Evolutionary conservation across 257 asterid species (phyloP), one percentile per base, ranked within the genome.

Genomic region (Solanum piurae): DNA sequence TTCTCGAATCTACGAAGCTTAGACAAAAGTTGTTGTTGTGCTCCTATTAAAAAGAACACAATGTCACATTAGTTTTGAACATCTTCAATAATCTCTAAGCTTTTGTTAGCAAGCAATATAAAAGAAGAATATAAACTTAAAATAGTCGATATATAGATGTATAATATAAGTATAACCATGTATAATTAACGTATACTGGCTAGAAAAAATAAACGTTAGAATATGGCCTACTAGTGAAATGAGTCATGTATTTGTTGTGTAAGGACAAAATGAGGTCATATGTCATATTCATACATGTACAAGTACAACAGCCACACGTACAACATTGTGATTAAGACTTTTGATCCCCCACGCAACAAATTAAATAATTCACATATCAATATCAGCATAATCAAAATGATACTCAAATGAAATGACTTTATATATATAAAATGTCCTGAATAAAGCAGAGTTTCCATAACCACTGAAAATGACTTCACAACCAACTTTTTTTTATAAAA

Each of bases 1-100:
- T 72, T 89, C 86, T 93, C 95, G 9, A 94, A 94, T 87, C 95
- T 88, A 13, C 90, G 87, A 8, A 94, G 96, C 89, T 94, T 88
- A 89, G 80, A 27, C 62, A 94, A 34, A 27, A 94, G 96, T 88
- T 91, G 90, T 71, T 94, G 92, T 20, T 91, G 93, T 86, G 95
- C 93, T 86, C 95, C 98, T 94, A 90, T 88, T 46, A 5, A 8
- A 77, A 77, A 40, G n/a, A 42, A 25, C 84, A 40, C 13, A n/a
- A 68, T 4, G 27, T 38, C 55, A 38, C 21, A 38, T 21, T 75
- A 23, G 0, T 21, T 37, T 36, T 74, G 31, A 37, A 21, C 27
- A 74, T 74, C 16, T 36, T 5, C 31, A 73, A 34, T 20, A 36
- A 74, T 74, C 29, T 34, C 18, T 13, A 21, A 20, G n/a, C 29